phyloP scores from a whole-genome alignment of 2,329 filamentous ascomycete species.

The Aspergillus niger region DNA sequence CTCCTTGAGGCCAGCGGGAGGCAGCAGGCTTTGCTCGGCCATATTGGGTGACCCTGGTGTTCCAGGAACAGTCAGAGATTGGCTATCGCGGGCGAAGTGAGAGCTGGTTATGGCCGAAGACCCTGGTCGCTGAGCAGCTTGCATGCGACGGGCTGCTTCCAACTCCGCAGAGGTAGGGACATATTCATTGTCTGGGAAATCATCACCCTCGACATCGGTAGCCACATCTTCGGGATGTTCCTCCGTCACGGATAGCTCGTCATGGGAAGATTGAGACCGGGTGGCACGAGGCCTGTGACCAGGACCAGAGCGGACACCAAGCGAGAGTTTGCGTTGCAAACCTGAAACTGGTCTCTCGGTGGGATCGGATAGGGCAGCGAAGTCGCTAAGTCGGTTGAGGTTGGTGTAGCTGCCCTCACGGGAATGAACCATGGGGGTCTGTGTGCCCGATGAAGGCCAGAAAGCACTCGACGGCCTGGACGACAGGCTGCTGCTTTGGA shows the following conservation, averaged over 20 bases:
- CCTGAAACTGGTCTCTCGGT: conserved; percentile 30
- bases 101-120: not conserved
- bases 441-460: conserved; percentile 26
- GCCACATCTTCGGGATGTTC: conserved; percentile 35
- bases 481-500: conserved; percentile 20
- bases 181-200: conserved; percentile 36
- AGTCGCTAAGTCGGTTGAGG: conserved; percentile 29
- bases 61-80: not conserved
- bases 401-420: conserved; percentile 27
- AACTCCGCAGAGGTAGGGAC: conserved; percentile 33
- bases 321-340: conserved; percentile 37
- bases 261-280: conserved; percentile 28
- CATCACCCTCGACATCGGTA: conserved; percentile 33
- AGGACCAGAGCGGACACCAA: conserved; percentile 42
- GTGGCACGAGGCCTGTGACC: conserved; percentile 34
- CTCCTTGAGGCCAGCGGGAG: conserved; percentile 18
- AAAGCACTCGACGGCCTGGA: conserved; percentile 15
- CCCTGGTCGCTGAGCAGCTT: not conserved
- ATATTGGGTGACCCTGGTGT: not conserved
- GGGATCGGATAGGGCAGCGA: conserved; percentile 31
- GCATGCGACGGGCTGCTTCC: conserved; percentile 27
- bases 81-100: not conserved
- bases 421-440: conserved; percentile 32
- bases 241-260: conserved; percentile 25
- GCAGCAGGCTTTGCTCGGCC: not conserved